Conservation (phyloP, 768 basidiomycete species). For the Pleurotus tuber-regium region DNA sequence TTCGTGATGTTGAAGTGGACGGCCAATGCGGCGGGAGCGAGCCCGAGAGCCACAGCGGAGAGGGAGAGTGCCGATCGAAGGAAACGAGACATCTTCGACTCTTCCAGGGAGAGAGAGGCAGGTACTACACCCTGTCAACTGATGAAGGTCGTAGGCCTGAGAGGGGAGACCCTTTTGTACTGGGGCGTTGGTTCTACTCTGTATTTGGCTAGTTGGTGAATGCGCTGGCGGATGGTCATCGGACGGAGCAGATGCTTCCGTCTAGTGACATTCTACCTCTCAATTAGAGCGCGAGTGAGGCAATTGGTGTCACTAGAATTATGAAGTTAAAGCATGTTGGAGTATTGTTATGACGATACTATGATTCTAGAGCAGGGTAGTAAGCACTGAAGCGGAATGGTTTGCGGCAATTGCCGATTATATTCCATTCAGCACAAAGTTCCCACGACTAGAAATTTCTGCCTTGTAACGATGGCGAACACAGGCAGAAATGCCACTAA, state of each 20-base stretch:
- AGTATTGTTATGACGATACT: too few species aligned
- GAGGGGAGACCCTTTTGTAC: background rate
- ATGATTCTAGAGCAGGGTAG: too few species aligned
- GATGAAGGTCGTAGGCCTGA: background rate
- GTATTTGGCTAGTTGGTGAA: background rate
- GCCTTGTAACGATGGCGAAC: too few species aligned
- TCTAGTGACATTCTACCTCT: background rate
- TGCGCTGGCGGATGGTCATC: background rate
- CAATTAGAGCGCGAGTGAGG: background rate
- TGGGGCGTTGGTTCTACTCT: background rate
- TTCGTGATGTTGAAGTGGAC: constrained; percentile 7
- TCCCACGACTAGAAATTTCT: too few species aligned
- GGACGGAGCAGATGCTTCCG: background rate
- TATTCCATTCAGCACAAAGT: too few species aligned
- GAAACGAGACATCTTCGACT: constrained; percentile 8
- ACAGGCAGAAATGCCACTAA: too few species aligned
- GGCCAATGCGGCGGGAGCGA: background rate
- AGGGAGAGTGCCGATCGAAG: constrained; percentile 8
- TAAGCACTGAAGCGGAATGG: too few species aligned
- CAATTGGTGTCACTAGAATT: background rate
- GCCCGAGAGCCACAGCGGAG: constrained; percentile 3
- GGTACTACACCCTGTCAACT: constrained; percentile 7
- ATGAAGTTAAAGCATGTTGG: too few species aligned
- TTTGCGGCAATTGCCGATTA: too few species aligned
- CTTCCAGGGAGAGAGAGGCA: background rate